phyloP scores from a whole-genome alignment of 116 monocot species.

The Posidonia oceanica region DNA sequence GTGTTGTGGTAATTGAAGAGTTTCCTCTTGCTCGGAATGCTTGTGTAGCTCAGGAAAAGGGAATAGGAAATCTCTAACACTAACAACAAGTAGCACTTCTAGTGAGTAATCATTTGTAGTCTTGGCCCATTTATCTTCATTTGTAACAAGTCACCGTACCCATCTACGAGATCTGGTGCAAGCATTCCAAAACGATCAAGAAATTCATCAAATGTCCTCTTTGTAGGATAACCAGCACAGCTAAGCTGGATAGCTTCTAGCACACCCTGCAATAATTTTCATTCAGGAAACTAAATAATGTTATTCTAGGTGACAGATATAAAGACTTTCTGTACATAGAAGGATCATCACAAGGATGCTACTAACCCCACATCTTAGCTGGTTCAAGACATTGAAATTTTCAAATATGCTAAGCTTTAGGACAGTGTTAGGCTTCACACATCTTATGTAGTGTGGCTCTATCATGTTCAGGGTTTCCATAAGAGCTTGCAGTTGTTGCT shows the following conservation, averaged over 20 bases:
- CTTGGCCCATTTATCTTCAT: neutral
- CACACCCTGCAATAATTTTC: conserved; percentile 57
- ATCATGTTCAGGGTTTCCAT: conserved; percentile 96
- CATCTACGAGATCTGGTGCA: conserved; percentile 73
- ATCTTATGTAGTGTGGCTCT: conserved; percentile 98
- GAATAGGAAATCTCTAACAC: too few relatives aligned
- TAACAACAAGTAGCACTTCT: too few relatives aligned
- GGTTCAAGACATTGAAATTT: conserved; percentile 85
- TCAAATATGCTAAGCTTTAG: conserved; percentile 90
- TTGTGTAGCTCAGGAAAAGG: too few relatives aligned
- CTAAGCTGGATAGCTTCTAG: conserved; percentile 98
- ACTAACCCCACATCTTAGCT: conserved; percentile 94
- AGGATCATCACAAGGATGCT: neutral
- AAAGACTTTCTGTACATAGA: neutral
- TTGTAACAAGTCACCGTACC: conserved; percentile 26
- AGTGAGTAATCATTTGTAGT: neutral
- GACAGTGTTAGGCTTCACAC: conserved; percentile 90
- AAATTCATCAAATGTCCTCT: conserved; percentile 96
- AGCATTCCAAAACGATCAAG: conserved; percentile 97
- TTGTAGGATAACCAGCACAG: conserved; percentile 99
- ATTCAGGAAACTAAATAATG: neutral
- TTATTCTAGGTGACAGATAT: neutral
- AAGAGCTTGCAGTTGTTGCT: conserved; percentile 99
- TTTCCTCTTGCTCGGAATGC: too few relatives aligned
- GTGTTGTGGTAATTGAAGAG: too few relatives aligned